Evolutionary conservation across 1,284 basidiomycete genomes (phyloP), one percentile per base, ranked within the genome.

Genomic region (Jaminaea rosea): DNA sequence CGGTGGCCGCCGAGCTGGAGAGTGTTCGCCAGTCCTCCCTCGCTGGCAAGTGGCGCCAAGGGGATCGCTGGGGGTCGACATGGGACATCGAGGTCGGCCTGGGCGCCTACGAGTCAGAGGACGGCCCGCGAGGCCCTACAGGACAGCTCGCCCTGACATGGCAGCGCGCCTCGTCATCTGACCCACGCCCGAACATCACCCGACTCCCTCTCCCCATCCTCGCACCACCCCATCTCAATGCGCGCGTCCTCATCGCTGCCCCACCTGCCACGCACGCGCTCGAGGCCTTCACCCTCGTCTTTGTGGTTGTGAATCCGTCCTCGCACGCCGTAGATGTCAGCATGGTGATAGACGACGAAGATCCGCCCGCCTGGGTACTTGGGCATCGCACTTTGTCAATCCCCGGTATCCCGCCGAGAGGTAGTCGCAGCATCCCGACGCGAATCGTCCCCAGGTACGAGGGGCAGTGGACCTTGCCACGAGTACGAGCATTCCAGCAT

Each of bases 31-130:
- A 42, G 19, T 17, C 19, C 3, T 21, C 29, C 13, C 26, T 53
- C 19, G 31, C 15, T 26, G 44, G 28, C 2, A 13, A n/a, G 21
- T 53, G 52, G 47, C 41, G 21, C 13, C 10, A 29, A 9, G 52
- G 46, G 4, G 52, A 53, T 46, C 46, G 46, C 7, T 53, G 52
- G 52, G 52, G 52, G 9, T 26, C 15, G 5, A 21, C 49, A 24
- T 49, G 32, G 27, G 36, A 50, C 26, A 27, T 53, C 34, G 50
- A 53, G 36, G 42, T 53, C 15, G 50, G 26, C 9, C 24, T 50
- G 3, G 5, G 29, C 15, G 31, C 32, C 19, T 44, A 51, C 11
- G 47, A 11, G 28, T 36, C 24, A n/a, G 7, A 42, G 21, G 34
- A 50, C 23, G 50, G 28, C 26, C 7, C 26, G 21, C 11, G 51